A percentile compares a stretch with the other conserved stretches of the same genome.
Evolutionary conservation across 208 protist species (phyloP).

Genomic region (Leishmania braziliensis): DNA sequence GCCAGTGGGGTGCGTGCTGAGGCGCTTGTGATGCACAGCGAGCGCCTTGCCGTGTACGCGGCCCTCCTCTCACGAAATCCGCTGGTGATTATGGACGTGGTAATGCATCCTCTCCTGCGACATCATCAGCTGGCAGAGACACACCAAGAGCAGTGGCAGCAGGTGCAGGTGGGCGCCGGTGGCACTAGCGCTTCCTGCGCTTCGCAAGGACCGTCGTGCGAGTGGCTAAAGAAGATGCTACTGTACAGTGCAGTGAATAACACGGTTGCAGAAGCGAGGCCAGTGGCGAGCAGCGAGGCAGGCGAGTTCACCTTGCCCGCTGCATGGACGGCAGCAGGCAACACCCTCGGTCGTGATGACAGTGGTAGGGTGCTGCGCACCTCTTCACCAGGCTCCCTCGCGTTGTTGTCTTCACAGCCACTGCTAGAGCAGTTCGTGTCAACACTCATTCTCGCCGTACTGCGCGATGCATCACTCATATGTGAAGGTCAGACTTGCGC

Average conservation of each 20-base stretch:
- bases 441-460: slow-evolving; percentile 12
- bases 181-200: neutral
- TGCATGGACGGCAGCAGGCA: neutral
- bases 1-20: neutral
- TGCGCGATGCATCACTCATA: slow-evolving; percentile 20
- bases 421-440: slow-evolving; percentile 7
- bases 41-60: slow-evolving; percentile 1
- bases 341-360: neutral
- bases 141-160: neutral
- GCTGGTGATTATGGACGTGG: slow-evolving; percentile 3
- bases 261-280: neutral
- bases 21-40: neutral
- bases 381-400: neutral
- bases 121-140: neutral
- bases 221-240: slow-evolving; percentile 2
- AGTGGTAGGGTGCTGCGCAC: neutral
- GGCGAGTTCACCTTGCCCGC: neutral
- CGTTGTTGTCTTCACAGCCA: neutral
- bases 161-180: neutral
- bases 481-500: neutral
- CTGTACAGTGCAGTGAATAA: neutral
- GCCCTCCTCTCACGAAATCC: slow-evolving; percentile 18
- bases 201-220: neutral
- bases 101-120: slow-evolving; percentile 26
- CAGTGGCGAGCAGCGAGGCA: neutral